Base-by-base conservation (phyloP, 768 basidiomycete species). In the Ramaria sp. region DNA sequence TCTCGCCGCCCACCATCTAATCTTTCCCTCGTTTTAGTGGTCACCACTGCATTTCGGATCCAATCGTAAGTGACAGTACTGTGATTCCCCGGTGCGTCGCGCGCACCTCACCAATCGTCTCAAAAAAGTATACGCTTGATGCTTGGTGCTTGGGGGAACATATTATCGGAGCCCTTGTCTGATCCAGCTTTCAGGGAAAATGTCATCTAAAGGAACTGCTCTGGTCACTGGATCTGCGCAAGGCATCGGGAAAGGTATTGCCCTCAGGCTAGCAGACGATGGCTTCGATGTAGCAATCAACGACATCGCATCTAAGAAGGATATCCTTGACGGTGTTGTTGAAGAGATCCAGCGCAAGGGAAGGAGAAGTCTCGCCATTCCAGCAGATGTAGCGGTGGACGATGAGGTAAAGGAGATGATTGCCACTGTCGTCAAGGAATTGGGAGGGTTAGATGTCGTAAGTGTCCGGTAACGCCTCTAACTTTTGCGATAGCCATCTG, bases 231-330 rank as follows among this genome's bases (percentile, higher is more conserved):
- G 77, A 24, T 70, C 69, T 7, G 69, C 70, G 1, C 73, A 71
- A 52, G 80, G 79, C 24, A 77, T 80, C 13, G 79, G 79, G 0
- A 69, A 69, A 39, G 75, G 72, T 24, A 74, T 79, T 39, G 75
- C 77, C 7, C 59, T 71, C 4, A 71, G 75, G 4, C 72, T 81
- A 10, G 75, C 78, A 17, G 55, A 64, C 7, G 78, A 77, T 51
- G 78, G 79, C 1, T 75, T 70, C 61, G 68, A 77, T 50, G 60
- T 80, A 41, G 73, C 70, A 15, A 58, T 80, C 43, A 79, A 75
- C 27, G 80, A 78, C 58, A 61, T 76, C 45, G 45, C 61, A 15
- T 42, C 39, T 9, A 51, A 60, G 20, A 33, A 45, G 12, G 53
- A 51, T 4, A 31, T 34, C 15, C 57, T 65, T 24, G 58, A 62